phyloP scores from a whole-genome alignment of 805 yeast genomes.

The Yamadazyma ubonensis region DNA sequence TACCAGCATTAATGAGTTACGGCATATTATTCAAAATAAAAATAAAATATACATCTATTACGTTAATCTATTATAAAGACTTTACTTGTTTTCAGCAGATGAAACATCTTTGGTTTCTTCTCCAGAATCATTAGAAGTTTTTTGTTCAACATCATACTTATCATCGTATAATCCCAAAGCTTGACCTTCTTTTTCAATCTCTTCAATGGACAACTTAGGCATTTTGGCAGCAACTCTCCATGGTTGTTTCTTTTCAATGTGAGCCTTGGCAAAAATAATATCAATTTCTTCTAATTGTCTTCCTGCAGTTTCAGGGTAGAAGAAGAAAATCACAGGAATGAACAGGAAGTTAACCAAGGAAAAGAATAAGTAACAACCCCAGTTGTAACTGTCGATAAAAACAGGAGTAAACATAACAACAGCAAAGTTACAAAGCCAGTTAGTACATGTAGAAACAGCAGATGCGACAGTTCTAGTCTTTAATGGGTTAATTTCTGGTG shows the following conservation, averaged over 20 bases:
- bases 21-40: too few species aligned
- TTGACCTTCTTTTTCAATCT: constrained; percentile 58
- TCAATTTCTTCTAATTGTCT: constrained; percentile 46
- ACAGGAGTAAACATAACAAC: constrained; percentile 48
- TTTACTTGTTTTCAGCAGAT: constrained; percentile 4
- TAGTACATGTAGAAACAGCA: constrained; percentile 44
- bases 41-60: constrained; percentile 1
- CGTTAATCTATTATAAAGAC: constrained; percentile 1
- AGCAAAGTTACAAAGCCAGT: constrained; percentile 44
- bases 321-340: constrained; percentile 40
- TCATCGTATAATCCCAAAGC: constrained; percentile 55
- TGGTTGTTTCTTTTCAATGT: constrained; percentile 54
- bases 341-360: constrained; percentile 36
- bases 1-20: constrained; percentile 1
- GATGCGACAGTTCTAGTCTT: constrained; percentile 45
- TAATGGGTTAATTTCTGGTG: constrained; percentile 47
- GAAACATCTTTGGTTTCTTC: constrained; percentile 6
- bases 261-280: constrained; percentile 62
- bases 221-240: constrained; percentile 61
- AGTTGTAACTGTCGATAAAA: constrained; percentile 35
- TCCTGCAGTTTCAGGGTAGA: constrained; percentile 46
- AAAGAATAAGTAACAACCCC: constrained; percentile 44
- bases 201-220: constrained; percentile 54
- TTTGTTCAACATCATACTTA: constrained; percentile 27
- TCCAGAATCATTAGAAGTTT: constrained; percentile 4